These are phyloP conservation scores for Curvularia verruculosa DNA, from an alignment of 2,329 filamentous ascomycete genomes.

Conservation along the genomic window DNA sequence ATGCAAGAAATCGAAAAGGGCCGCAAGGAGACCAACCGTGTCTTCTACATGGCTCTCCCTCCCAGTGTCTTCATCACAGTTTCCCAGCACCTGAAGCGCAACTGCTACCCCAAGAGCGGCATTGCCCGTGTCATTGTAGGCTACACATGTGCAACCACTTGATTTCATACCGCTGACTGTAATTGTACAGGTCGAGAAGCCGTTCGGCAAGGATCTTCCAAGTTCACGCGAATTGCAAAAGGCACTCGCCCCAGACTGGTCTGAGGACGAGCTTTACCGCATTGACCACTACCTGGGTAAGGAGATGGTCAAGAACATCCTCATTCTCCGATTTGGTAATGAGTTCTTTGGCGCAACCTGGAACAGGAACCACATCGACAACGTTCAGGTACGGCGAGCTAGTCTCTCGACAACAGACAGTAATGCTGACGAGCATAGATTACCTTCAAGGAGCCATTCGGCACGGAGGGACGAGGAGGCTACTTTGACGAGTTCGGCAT, in stretches of 20 bases:
- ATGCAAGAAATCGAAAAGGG: conserved; percentile 83
- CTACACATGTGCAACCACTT: conserved; percentile 8
- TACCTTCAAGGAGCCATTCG: conserved; percentile 99
- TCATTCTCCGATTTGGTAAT: conserved; percentile 97
- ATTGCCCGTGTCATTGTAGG: conserved; percentile 92
- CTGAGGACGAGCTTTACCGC: conserved; percentile 97
- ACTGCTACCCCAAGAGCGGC: conserved; percentile 91
- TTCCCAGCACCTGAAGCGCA: conserved; percentile 94
- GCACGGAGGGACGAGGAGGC: conserved; percentile 94
- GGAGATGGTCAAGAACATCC: conserved; percentile 99
- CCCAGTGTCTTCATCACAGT: conserved; percentile 98
- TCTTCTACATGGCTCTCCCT: conserved; percentile 99
- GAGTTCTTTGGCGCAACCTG: conserved; percentile 98
- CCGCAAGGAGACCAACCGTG: conserved; percentile 81
- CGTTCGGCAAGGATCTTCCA: conserved; percentile 94
- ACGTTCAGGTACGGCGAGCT: conserved; percentile 71
- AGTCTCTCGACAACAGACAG: neutral
- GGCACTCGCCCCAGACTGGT: conserved; percentile 96
- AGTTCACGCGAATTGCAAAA: conserved; percentile 95
- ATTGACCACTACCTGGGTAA: conserved; percentile 99
- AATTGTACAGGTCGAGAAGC: conserved; percentile 83
- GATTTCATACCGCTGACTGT: conserved; percentile 23
- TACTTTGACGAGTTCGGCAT: conserved; percentile 99
- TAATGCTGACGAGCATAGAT: conserved; percentile 61
- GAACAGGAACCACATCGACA: conserved; percentile 99